Percentiles rank a stretch among this genome's conserved stretches.
Evolutionary conservation across 75 land plant genomes (phyloP).

Genomic region (Selaginella tamariscina): DNA sequence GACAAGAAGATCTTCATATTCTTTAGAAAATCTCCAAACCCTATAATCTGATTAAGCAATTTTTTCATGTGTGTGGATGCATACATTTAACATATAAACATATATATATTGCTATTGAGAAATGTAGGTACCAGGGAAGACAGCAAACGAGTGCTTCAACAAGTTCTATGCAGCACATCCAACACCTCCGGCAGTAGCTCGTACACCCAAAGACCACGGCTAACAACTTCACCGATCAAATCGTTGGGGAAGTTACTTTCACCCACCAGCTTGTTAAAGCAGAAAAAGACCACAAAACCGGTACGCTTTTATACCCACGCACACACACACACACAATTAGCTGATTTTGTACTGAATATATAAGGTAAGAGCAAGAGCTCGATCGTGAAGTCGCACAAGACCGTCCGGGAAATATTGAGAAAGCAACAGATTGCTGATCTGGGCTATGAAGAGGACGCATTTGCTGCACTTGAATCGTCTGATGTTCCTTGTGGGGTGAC

Average conservation of each 20-base stretch:
- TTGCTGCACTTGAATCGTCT: slow-evolving; percentile 39
- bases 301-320: too few species aligned
- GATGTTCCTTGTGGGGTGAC: not conserved
- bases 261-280: slow-evolving; percentile 18
- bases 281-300: not conserved
- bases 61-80: too few species aligned
- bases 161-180: slow-evolving; percentile 35
- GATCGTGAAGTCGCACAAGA: slow-evolving; percentile 31
- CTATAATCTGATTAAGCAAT: too few species aligned
- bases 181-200: slow-evolving; percentile 43
- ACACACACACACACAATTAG: slow-evolving; percentile 17
- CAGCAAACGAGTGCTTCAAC: slow-evolving; percentile 73
- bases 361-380: slow-evolving; percentile 22
- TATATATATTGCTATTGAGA: too few species aligned
- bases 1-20: too few species aligned
- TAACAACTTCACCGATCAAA: not conserved
- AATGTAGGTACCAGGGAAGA: slow-evolving; percentile 80
- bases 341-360: slow-evolving; percentile 15
- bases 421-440: slow-evolving; percentile 29
- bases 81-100: too few species aligned
- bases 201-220: slow-evolving; percentile 34
- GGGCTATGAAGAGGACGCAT: slow-evolving; percentile 44
- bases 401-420: slow-evolving; percentile 39
- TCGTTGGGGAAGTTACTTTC: slow-evolving; percentile 15
- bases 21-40: too few species aligned